Percentiles rank a stretch among this genome's conserved stretches.
Conservation (phyloP, 768 basidiomycete species). For the Lentinula boryana region DNA sequence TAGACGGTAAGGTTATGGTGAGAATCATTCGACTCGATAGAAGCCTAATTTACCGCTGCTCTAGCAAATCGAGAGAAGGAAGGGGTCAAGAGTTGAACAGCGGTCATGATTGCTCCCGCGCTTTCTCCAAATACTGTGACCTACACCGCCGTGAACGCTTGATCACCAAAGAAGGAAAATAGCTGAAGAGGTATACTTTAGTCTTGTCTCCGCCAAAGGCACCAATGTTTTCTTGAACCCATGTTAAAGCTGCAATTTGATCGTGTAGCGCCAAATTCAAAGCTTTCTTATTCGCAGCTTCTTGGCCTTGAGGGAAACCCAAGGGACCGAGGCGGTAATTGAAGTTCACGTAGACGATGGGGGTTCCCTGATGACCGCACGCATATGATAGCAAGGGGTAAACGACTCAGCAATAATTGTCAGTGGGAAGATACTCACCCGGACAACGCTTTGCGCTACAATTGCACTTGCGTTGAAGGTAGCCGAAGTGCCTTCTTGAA, state of each 20-base stretch:
- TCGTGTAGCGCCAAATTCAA: constrained; percentile 24
- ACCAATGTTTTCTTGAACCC: constrained; percentile 23
- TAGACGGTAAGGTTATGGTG: not conserved
- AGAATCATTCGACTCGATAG: not conserved
- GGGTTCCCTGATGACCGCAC: constrained; percentile 13
- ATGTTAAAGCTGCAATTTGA: constrained; percentile 18
- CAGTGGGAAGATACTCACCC: constrained; percentile 18
- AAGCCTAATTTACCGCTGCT: constrained; percentile 11
- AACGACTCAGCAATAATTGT: not conserved
- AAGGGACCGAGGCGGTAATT: constrained; percentile 37
- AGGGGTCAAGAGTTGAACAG: constrained; percentile 32
- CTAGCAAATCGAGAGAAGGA: constrained; percentile 11
- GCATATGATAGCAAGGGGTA: not conserved
- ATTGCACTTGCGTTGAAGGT: constrained; percentile 27
- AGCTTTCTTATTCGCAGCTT: constrained; percentile 16
- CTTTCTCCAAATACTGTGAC: constrained; percentile 53
- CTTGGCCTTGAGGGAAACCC: constrained; percentile 29
- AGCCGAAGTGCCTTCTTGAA: constrained; percentile 19
- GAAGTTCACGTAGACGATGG: constrained; percentile 33
- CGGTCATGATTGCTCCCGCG: constrained; percentile 42
- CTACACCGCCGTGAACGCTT: constrained; percentile 13
- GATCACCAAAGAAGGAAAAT: not conserved
- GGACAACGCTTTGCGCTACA: constrained; percentile 28
- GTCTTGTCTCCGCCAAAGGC: constrained; percentile 5
- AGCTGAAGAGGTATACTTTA: not conserved